A percentile compares a stretch with the other conserved stretches of the same genome.
Conservation (phyloP, 805 yeast species). For the Ogataea saltuana region DNA sequence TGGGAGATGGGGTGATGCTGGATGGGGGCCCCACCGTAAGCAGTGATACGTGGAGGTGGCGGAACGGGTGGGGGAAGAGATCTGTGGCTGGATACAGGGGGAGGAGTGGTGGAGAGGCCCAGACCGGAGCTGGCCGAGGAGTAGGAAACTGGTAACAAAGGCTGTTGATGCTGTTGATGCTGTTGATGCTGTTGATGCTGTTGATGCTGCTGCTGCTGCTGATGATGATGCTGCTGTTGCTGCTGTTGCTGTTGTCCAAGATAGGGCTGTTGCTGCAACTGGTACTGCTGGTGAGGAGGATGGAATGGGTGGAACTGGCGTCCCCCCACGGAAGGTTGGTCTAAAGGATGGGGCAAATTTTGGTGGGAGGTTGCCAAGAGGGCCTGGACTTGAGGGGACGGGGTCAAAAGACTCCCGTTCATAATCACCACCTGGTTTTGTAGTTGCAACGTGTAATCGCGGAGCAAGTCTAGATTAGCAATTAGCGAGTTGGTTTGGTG, state of each 20-base stretch:
- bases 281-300: background rate
- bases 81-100: background rate
- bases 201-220: background rate
- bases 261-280: background rate
- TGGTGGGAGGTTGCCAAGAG: slow-evolving; percentile 12
- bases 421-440: slow-evolving; percentile 19
- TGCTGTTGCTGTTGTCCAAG: slow-evolving; percentile 3
- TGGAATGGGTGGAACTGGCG: background rate
- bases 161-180: slow-evolving; percentile 1
- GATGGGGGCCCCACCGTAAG: too few relatives aligned
- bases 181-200: slow-evolving; percentile 1
- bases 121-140: background rate
- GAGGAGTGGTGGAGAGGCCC: background rate
- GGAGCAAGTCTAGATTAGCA: slow-evolving; percentile 21
- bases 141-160: background rate
- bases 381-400: slow-evolving; percentile 15
- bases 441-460: slow-evolving; percentile 23
- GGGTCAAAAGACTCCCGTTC: slow-evolving; percentile 16
- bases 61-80: background rate
- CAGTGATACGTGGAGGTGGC: background rate
- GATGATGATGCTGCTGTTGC: slow-evolving; percentile 4
- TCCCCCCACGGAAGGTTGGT: background rate
- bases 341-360: slow-evolving; percentile 5
- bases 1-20: background rate
- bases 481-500: slow-evolving; percentile 28